Percentiles rank a stretch among this genome's conserved stretches.
Evolutionary conservation across 1,139 yeast species (phyloP).

Genomic region (Zygotorulaspora mrakii): DNA sequence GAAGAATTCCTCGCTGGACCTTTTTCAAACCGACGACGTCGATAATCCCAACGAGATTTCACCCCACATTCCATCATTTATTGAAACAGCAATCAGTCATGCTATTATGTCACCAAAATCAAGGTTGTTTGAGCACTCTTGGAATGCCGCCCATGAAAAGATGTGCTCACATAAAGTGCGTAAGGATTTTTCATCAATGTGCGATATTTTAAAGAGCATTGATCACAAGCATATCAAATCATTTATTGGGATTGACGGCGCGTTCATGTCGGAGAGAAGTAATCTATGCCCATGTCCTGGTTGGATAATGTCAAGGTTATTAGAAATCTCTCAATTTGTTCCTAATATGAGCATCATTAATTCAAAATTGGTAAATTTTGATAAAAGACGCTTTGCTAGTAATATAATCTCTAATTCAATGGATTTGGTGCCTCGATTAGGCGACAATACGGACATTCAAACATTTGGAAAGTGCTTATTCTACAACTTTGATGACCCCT

Average conservation of each 20-base stretch:
- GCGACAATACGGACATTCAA: conserved; percentile 19
- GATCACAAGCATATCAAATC: conserved; percentile 25
- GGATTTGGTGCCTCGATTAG: conserved; percentile 38
- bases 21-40: conserved; percentile 42
- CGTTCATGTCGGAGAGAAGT: conserved; percentile 48
- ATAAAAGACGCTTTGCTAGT: conserved; percentile 61
- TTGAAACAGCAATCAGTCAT: conserved; percentile 75
- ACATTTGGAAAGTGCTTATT: conserved; percentile 27
- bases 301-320: conserved; percentile 58
- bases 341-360: conserved; percentile 64
- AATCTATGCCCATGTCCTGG: conserved; percentile 82
- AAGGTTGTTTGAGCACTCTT: conserved; percentile 47
- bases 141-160: conserved; percentile 28
- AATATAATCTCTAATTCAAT: conserved; percentile 52
- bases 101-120: conserved; percentile 81
- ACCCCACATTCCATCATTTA: conserved; percentile 73
- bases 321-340: conserved; percentile 63
- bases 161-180: conserved; percentile 11
- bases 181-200: conserved; percentile 17
- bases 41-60: conserved; percentile 36
- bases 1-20: conserved; percentile 62
- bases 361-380: conserved; percentile 58
- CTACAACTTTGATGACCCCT: conserved; percentile 22
- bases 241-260: conserved; percentile 36
- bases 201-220: conserved; percentile 21